Evolutionary conservation across 225 moss, liverwort and hornwort species (phyloP), one percentile per base, ranked within the genome.

Genomic region (Marchantia paleacea): DNA sequence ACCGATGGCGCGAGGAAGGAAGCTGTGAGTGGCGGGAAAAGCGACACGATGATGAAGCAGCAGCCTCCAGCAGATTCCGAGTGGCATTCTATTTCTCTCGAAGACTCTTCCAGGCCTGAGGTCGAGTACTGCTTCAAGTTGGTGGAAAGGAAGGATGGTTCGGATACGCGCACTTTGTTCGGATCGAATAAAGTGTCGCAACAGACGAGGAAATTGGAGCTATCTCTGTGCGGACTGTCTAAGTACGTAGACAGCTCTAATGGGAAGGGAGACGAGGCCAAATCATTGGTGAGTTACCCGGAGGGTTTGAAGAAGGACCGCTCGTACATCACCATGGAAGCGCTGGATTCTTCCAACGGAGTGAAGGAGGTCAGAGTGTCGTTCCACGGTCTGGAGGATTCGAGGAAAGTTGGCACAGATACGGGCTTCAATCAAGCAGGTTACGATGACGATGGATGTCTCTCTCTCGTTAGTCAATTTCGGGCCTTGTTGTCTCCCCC

Each of bases 31-130:
- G 53, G 25, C 73, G 52, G 53, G 39, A 39, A 39, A 7, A 13
- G 47, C n/a, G 31, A 54, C 7, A 52, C 53, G 22, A 62, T 48
- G 25, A 71, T 55, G 39, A 39, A 39, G 39, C 39, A 39, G 39
- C 47, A 50, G 69, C 28, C 31, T 28, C 22, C 31, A 25, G 16
- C n/a, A 1, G 78, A 73, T 29, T 19, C n/a, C 9, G 86, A 86
- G 39, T 86, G 86, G 86, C 83, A 81, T 18, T 83, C 86, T 25
- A 73, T 86, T 69, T 62, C 86, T 15, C 24, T 86, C 13, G 77
- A 75, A 7, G 83, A 78, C 25, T 22, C 78, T 14, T 25, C 73
- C 26, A 55, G 31, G 19, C 28, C 39, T 20, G 72, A 83, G 30
- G 47, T 31, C 60, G 85, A 82, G 64, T 78, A 53, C 48, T 31